A percentile compares a stretch with the other conserved stretches of the same genome.
Evolutionary conservation across 2,329 filamentous ascomycete species (phyloP).

Genomic region (Fusarium nematophilum): DNA sequence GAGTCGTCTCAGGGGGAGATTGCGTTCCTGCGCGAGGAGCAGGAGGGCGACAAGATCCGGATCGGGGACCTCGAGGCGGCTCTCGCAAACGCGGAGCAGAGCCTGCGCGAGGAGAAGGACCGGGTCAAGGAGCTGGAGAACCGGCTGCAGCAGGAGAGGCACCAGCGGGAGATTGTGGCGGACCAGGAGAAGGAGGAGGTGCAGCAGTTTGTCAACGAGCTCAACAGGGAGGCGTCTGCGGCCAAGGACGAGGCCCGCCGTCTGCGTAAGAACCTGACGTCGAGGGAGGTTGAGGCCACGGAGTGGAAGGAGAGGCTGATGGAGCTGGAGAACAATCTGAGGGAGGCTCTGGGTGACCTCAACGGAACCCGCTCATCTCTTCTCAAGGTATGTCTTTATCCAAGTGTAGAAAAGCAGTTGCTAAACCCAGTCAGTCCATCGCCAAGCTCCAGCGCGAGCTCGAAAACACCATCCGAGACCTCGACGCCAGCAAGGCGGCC

Average conservation of each 20-base stretch:
- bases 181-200: conserved; percentile 94
- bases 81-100: conserved; percentile 81
- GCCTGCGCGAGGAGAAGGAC: conserved; percentile 86
- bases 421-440: conserved; percentile 70
- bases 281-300: conserved; percentile 86
- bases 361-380: conserved; percentile 87
- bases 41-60: conserved; percentile 97
- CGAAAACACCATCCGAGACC: conserved; percentile 83
- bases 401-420: not conserved
- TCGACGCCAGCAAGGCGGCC: conserved; percentile 80
- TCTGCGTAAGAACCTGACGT: conserved; percentile 84
- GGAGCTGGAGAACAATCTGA: conserved; percentile 89
- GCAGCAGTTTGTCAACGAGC: conserved; percentile 90
- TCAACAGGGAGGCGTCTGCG: conserved; percentile 83
- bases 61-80: conserved; percentile 93
- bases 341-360: conserved; percentile 87
- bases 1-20: conserved; percentile 95
- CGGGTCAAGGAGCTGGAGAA: conserved; percentile 77
- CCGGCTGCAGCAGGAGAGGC: conserved; percentile 81
- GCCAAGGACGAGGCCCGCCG: conserved; percentile 88
- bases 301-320: conserved; percentile 92
- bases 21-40: conserved; percentile 93
- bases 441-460: conserved; percentile 89
- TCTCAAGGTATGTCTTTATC: conserved; percentile 70
- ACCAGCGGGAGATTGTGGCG: conserved; percentile 87